Conservation (phyloP, 2,329 filamentous ascomycete species). For the Verticillium zaregamsianum region DNA sequence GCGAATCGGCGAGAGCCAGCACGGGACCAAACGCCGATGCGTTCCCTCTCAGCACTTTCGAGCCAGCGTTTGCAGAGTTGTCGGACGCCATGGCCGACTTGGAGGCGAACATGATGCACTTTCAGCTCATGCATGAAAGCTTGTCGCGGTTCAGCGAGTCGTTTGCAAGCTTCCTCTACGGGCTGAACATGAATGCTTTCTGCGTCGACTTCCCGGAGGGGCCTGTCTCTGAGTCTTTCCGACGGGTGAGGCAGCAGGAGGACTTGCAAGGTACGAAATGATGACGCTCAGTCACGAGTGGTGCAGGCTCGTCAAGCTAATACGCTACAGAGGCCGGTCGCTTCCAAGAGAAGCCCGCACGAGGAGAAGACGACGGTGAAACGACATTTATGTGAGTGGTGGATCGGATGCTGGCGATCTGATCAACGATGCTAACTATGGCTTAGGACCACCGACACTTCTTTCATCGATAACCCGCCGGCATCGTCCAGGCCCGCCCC, state of each 20-base stretch:
- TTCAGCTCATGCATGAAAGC: slow-evolving; percentile 96
- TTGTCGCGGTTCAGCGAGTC: slow-evolving; percentile 90
- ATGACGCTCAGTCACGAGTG: not conserved
- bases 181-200: slow-evolving; percentile 98
- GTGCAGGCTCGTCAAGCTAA: not conserved
- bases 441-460: slow-evolving; percentile 79
- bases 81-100: slow-evolving; percentile 92
- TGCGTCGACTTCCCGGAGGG: slow-evolving; percentile 97
- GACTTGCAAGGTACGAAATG: slow-evolving; percentile 29
- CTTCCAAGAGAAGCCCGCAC: slow-evolving; percentile 19
- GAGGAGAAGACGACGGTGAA: slow-evolving; percentile 52
- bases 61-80: slow-evolving; percentile 89
- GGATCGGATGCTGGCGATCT: not conserved
- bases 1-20: slow-evolving; percentile 63
- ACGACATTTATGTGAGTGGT: slow-evolving; percentile 72
- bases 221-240: slow-evolving; percentile 80
- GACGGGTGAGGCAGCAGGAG: slow-evolving; percentile 56
- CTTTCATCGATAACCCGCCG: slow-evolving; percentile 81
- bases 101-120: slow-evolving; percentile 95
- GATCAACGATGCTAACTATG: not conserved
- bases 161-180: slow-evolving; percentile 93
- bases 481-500: slow-evolving; percentile 46
- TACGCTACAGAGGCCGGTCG: slow-evolving; percentile 6
- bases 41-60: slow-evolving; percentile 75
- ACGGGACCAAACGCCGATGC: slow-evolving; percentile 45